Conservation (phyloP, 495 filamentous ascomycete genomes). For the Glonium stellatum region DNA sequence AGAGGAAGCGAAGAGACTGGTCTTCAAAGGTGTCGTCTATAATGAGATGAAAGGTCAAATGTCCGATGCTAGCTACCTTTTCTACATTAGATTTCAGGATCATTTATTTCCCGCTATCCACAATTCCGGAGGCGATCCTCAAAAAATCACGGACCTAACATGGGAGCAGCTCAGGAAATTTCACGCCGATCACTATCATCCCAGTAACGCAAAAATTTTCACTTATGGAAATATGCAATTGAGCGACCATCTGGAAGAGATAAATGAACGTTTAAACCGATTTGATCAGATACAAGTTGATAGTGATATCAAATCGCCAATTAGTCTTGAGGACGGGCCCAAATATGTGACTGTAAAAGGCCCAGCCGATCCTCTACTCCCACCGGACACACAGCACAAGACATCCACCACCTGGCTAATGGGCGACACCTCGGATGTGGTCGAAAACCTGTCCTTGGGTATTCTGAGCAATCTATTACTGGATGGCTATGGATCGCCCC, state of each 20-base stretch:
- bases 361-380: slow-evolving; percentile 81
- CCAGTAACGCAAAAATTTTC: slow-evolving; percentile 89
- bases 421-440: slow-evolving; percentile 68
- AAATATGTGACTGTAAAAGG: slow-evolving; percentile 64
- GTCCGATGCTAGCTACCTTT: slow-evolving; percentile 93
- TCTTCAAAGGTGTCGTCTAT: slow-evolving; percentile 98
- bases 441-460: slow-evolving; percentile 79
- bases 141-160: slow-evolving; percentile 91
- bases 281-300: slow-evolving; percentile 67
- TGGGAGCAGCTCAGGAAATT: slow-evolving; percentile 79
- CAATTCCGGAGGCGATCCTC: slow-evolving; percentile 92
- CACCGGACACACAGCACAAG: slow-evolving; percentile 80
- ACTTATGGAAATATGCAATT: slow-evolving; percentile 94
- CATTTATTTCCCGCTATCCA: slow-evolving; percentile 88
- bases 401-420: slow-evolving; percentile 89
- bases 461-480: slow-evolving; percentile 75
- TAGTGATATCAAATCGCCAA: slow-evolving; percentile 64
- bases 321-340: slow-evolving; percentile 62
- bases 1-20: slow-evolving; percentile 52
- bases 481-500: slow-evolving; percentile 89
- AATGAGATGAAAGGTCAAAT: slow-evolving; percentile 99
- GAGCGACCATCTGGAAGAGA: slow-evolving; percentile 65
- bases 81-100: slow-evolving; percentile 88
- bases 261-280: slow-evolving; percentile 60
- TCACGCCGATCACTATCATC: slow-evolving; percentile 88